phyloP scores from a whole-genome alignment of 2,329 filamentous ascomycete species.

The Dactylellina drechsleri region DNA sequence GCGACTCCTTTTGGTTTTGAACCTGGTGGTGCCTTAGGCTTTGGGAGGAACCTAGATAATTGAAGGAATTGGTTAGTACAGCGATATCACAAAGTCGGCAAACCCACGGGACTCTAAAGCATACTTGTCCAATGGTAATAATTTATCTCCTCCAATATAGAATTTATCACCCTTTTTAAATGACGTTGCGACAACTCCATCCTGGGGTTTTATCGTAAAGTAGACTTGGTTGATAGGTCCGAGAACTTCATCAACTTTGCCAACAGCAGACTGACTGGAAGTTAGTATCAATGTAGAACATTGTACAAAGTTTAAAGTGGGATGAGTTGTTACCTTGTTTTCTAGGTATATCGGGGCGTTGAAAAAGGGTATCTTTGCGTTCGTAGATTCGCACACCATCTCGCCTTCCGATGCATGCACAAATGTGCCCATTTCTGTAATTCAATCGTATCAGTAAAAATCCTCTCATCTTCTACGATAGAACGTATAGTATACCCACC shows the following conservation, averaged over 20 bases:
- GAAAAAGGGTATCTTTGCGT: constrained; percentile 97
- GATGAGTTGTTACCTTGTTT: constrained; percentile 76
- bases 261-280: constrained; percentile 75
- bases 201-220: constrained; percentile 97
- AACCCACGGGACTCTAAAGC: constrained; percentile 31
- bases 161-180: constrained; percentile 99
- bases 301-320: too few relatives aligned
- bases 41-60: constrained; percentile 36
- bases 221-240: constrained; percentile 97
- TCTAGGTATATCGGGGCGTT: constrained; percentile 98
- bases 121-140: constrained; percentile 87
- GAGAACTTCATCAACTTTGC: constrained; percentile 97
- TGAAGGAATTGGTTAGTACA: background rate
- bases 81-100: background rate
- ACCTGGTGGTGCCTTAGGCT: constrained; percentile 45
- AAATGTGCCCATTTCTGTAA: constrained; percentile 87
- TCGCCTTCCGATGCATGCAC: constrained; percentile 96
- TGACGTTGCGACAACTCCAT: constrained; percentile 91
- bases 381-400: constrained; percentile 95
- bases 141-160: constrained; percentile 93
- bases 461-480: background rate
- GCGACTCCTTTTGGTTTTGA: constrained; percentile 48
- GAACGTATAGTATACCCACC: constrained; percentile 61
- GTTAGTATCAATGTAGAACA: constrained; percentile 6
- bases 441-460: constrained; percentile 59